phyloP scores from a whole-genome alignment of 345 rosid species.

The Schrenkiella parvula region DNA sequence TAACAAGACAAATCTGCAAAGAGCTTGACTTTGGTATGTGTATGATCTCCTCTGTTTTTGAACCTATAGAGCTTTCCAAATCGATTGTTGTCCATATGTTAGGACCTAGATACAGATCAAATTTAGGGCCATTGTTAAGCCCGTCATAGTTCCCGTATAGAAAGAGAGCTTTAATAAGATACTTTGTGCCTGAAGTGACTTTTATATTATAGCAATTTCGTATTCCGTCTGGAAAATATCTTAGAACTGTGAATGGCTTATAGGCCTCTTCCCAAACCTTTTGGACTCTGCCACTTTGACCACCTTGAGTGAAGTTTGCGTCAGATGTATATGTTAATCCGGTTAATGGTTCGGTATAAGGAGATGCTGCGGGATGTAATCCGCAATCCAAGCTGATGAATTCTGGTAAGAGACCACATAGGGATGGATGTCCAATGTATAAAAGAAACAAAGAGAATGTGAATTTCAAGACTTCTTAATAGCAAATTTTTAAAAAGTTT shows the following conservation, averaged over 20 bases:
- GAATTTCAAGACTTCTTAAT: neutral
- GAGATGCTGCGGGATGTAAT: neutral
- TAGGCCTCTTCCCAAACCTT: neutral
- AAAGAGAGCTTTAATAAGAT: conserved; percentile 35
- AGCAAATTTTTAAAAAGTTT: neutral
- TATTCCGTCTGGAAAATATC: conserved; percentile 39
- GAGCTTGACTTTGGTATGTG: neutral
- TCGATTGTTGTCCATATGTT: conserved; percentile 32
- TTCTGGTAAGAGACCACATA: conserved; percentile 23
- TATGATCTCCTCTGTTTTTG: conserved; percentile 38
- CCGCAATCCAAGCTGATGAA: conserved; percentile 52
- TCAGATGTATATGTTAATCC: conserved; percentile 32
- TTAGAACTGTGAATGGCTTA: conserved; percentile 13
- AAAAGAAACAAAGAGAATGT: neutral
- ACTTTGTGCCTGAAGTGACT: conserved; percentile 18
- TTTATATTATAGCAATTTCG: conserved; percentile 37
- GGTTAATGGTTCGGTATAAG: conserved; percentile 24
- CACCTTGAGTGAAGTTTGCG: conserved; percentile 33
- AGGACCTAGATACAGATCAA: conserved; percentile 31
- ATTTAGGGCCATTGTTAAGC: conserved; percentile 3
- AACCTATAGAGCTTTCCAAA: too few species aligned
- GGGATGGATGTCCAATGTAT: neutral
- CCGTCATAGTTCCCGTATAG: conserved; percentile 39
- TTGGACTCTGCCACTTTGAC: conserved; percentile 23
- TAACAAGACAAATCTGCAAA: conserved; percentile 34